Evolutionary conservation across 2,329 filamentous ascomycete species (phyloP).

Genomic region (Xylaria sp.): DNA sequence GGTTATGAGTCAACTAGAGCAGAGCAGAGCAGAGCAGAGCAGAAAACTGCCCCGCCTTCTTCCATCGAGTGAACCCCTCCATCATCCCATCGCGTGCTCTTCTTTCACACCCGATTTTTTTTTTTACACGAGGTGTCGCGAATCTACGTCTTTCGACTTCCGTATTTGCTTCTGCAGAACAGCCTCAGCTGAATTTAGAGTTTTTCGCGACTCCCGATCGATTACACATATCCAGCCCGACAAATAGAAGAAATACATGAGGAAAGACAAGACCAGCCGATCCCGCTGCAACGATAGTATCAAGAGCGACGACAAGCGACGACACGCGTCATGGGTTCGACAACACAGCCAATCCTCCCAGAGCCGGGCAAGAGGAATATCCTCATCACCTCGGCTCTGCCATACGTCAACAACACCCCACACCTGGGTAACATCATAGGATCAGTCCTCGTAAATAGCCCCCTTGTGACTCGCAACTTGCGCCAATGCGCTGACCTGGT

Average conservation of each 20-base stretch:
- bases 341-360: slow-evolving; percentile 63
- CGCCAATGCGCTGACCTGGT: background rate
- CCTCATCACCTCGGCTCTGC: slow-evolving; percentile 71
- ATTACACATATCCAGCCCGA: background rate
- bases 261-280: background rate
- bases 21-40: background rate
- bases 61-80: background rate
- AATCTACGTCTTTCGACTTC: background rate
- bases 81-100: background rate
- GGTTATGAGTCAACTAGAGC: slow-evolving; percentile 5
- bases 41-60: slow-evolving; percentile 3
- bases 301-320: background rate
- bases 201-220: background rate
- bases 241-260: background rate
- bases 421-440: slow-evolving; percentile 92
- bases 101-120: background rate
- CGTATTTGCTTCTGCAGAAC: background rate
- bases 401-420: slow-evolving; percentile 69
- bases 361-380: slow-evolving; percentile 83
- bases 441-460: slow-evolving; percentile 68
- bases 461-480: background rate
- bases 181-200: background rate
- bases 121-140: background rate
- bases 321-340: slow-evolving; percentile 33
- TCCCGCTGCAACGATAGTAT: background rate